Base-by-base conservation (phyloP, 1,284 basidiomycete genomes). In the Leccinum fallax region DNA sequence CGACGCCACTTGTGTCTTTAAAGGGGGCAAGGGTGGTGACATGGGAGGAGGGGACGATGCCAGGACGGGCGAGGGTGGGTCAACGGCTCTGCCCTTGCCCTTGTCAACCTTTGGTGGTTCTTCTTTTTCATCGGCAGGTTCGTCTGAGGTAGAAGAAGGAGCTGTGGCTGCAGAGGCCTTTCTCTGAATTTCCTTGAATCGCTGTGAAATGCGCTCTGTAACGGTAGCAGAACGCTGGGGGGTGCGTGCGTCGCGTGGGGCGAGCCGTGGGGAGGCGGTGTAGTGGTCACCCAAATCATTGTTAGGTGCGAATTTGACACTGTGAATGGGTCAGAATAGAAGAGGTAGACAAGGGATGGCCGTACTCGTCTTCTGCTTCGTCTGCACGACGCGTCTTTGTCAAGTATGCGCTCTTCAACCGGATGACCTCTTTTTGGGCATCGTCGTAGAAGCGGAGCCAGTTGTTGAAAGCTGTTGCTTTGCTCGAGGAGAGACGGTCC, bases 281-380 rank as follows among this genome's bases (percentile, higher is more conserved):
- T 90, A 93, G 63, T 84, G 85, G 74, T 93, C 90, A 9, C 76
- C 76, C 36, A 78, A 79, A 62, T 80, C 81, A 66, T 78, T 80
- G 68, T 83, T 86, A 2, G 93, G 93, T 5, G 93, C 92, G 70
- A 95, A 95, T 71, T 92, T 93, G 53, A 85, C 91, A 73, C 93
- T 92, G 62, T 10, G 36, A 52, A 58, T 49, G 52, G 38, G 21
- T 69, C n/a, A 66, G 60, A 21, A 49, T 32, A 34, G 5, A 43
- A 16, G 16, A 73, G 57, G 24, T 24, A 60, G 53, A 56, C 34
- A 56, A 61, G 55, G 49, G 43, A 19, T 36, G 38, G 19, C 79
- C 90, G 71, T 76, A 95, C 93, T 95, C 93, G 74, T 96, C 94
- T 71, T 94, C 93, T 30, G 90, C 88, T 72, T 96, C 94, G 67